Evolutionary conservation across 805 yeast species (phyloP), one percentile per base, ranked within the genome.

Genomic region (Candida mattraensis): DNA sequence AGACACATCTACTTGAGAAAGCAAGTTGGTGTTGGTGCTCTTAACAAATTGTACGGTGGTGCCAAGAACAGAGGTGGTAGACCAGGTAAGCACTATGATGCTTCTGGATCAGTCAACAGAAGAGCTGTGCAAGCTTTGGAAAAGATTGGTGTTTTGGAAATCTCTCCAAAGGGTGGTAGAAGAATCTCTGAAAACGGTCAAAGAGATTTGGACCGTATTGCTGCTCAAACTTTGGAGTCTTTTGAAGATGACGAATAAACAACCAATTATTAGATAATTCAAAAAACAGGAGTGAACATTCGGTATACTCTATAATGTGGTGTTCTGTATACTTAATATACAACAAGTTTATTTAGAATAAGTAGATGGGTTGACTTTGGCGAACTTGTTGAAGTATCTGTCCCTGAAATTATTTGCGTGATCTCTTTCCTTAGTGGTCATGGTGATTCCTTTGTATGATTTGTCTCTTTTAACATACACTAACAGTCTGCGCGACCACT

Each of bases 151-250:
- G 87, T 93, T 60, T 77, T 93, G 61, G 99, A 91, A 78, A 78
- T 84, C 70, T 81, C 95, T 68, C 86, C 88, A 74, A 87, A 87
- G 76, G 97, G 97, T 71, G 99, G 99, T 74, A 93, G 99, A 83
- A 87, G 89, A 76, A 87, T 93, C 82, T 84, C 97, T 53, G 96
- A 87, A 70, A 86, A 88, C 76, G 99, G 99, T 71, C 98, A 91
- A 80, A 89, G 99, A 87, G 99, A 93, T 79, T 85, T 93, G 78
- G 99, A 93, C 80, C 97, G 99, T 83, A 91, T 91, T 72, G 98
- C 98, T 68, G 96, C 95, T 71, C 96, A 88, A 78, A 87, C 96
- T 70, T 80, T 86, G 72, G 95, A 88, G 77, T 81, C 80, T 67
- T 93, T 85, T 65, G 94, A 85, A 67, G 48, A 44, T 29, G 76